Evolutionary conservation across 1,139 yeast genomes (phyloP).

Genomic region (Torulaspora globosa): DNA sequence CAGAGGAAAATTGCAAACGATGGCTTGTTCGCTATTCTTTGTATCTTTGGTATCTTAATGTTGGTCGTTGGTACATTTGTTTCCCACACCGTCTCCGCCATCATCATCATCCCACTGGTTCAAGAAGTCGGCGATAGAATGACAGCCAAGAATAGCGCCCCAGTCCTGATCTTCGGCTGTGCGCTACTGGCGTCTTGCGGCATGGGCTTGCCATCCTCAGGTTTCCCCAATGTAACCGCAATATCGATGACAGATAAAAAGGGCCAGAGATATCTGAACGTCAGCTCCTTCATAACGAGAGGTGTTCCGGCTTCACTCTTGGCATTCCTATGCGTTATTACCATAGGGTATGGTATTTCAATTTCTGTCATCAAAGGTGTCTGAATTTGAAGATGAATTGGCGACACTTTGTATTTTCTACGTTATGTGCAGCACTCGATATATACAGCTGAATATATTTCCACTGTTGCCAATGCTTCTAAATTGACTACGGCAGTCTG

Average conservation of each 20-base stretch:
- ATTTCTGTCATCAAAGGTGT: slow-evolving; percentile 35
- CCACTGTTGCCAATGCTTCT: not conserved
- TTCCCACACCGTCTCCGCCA: slow-evolving; percentile 73
- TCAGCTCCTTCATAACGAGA: slow-evolving; percentile 60
- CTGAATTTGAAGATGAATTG: slow-evolving; percentile 45
- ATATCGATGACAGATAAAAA: slow-evolving; percentile 70
- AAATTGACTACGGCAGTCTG: not conserved
- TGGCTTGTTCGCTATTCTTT: slow-evolving; percentile 55
- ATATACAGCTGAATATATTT: not conserved
- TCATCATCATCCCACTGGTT: slow-evolving; percentile 65
- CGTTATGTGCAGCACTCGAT: not conserved
- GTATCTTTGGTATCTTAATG: slow-evolving; percentile 63
- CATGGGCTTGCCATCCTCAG: slow-evolving; percentile 74
- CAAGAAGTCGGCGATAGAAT: slow-evolving; percentile 62
- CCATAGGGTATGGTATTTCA: slow-evolving; percentile 68
- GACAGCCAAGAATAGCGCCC: slow-evolving; percentile 47
- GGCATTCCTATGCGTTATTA: slow-evolving; percentile 53
- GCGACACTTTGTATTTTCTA: not conserved
- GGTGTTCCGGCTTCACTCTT: slow-evolving; percentile 65
- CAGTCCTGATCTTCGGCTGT: slow-evolving; percentile 61
- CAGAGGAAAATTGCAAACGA: slow-evolving; percentile 54
- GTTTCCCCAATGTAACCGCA: slow-evolving; percentile 78
- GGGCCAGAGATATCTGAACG: slow-evolving; percentile 64
- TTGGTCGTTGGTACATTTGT: slow-evolving; percentile 70
- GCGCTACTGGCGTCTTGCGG: slow-evolving; percentile 69